These are phyloP conservation scores for Penicillium sp. DNA, from an alignment of 2,329 filamentous ascomycete genomes.

Conservation along the genomic window DNA sequence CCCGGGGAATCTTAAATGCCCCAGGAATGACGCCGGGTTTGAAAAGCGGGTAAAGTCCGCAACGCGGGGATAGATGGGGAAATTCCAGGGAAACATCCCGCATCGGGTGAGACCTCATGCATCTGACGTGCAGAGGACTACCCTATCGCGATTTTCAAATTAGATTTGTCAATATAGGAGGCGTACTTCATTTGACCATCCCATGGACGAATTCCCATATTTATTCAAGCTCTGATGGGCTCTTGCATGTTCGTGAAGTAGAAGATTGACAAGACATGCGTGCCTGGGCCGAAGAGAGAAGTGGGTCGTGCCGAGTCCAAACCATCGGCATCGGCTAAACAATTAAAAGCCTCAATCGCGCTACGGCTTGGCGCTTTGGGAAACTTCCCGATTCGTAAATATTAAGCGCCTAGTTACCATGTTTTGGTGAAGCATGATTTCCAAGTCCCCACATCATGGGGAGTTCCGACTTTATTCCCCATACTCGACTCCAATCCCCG, in stretches of 20 bases:
- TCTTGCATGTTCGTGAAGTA: background rate
- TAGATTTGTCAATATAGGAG: background rate
- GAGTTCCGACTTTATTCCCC: background rate
- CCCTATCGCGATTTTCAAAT: background rate
- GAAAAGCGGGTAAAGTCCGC: slow-evolving; percentile 3
- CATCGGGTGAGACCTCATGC: background rate
- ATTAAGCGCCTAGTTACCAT: background rate
- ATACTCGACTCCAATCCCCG: slow-evolving; percentile 4
- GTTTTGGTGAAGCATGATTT: background rate
- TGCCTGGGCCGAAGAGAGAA: slow-evolving; percentile 1
- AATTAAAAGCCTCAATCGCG: background rate
- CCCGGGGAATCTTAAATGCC: slow-evolving; percentile 9
- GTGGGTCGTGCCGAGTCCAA: slow-evolving; percentile 9
- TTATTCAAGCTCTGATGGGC: background rate
- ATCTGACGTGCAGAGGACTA: background rate
- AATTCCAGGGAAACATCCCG: slow-evolving; percentile 1
- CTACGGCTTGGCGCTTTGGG: background rate
- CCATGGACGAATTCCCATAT: background rate
- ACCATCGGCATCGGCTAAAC: slow-evolving; percentile 7
- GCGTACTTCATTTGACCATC: too few relatives aligned
- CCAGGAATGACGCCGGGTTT: slow-evolving; percentile 6
- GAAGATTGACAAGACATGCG: background rate
- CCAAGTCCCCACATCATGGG: background rate
- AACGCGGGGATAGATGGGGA: slow-evolving; percentile 12
- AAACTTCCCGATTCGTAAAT: background rate